Conservation (phyloP, 1,284 basidiomycete species). For the Nidula niveotomentosa region DNA sequence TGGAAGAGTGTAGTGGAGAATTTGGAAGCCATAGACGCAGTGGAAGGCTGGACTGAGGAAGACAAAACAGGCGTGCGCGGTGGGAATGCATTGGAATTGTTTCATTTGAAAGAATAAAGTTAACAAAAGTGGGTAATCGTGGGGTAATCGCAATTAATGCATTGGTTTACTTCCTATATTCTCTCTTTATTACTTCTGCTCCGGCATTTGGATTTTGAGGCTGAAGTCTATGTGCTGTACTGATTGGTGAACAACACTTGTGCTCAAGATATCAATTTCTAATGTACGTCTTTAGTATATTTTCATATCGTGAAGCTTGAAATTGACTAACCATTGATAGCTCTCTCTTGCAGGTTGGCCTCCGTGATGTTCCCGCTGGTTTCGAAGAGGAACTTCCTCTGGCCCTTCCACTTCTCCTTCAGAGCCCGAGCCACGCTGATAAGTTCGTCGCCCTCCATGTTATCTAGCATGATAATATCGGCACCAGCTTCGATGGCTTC, state of each 20-base stretch:
- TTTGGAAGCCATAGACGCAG: constrained; percentile 70
- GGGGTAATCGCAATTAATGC: neutral
- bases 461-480: constrained; percentile 98
- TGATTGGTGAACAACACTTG: constrained; percentile 90
- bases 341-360: constrained; percentile 71
- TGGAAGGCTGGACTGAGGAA: constrained; percentile 58
- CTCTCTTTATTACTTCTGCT: no score
- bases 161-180: constrained; percentile 2
- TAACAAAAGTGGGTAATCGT: neutral
- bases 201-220: constrained; percentile 84
- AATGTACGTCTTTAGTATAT: constrained; percentile 2
- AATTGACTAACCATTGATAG: constrained; percentile 64
- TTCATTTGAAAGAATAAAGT: constrained; percentile 39
- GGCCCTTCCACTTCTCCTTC: constrained; percentile 76
- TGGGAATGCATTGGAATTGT: constrained; percentile 69
- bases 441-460: constrained; percentile 81
- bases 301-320: no score
- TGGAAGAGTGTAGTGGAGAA: constrained; percentile 87
- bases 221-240: constrained; percentile 93
- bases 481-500: constrained; percentile 97
- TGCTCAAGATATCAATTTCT: constrained; percentile 95
- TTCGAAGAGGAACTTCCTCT: constrained; percentile 86
- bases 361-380: constrained; percentile 94
- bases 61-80: constrained; percentile 70
- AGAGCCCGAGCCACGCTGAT: constrained; percentile 67